A percentile compares a stretch with the other conserved stretches of the same genome.
Conservation (phyloP, 1,139 yeast species). For the Lodderomyces elongisporus region DNA sequence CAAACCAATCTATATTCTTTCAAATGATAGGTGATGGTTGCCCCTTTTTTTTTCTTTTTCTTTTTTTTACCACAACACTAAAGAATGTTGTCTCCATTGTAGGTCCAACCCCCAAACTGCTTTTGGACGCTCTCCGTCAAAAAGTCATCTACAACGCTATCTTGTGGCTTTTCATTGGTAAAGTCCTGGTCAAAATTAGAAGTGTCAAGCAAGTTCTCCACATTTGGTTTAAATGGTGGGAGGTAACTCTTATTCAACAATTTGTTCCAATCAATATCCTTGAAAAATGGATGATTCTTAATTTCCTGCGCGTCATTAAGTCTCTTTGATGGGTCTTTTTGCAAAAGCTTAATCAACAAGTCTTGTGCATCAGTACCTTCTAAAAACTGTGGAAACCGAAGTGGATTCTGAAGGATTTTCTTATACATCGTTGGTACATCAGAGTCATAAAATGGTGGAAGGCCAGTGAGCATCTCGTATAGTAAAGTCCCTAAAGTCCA, state of each 20-base stretch:
- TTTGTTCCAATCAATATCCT: conserved; percentile 87
- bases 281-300: conserved; percentile 80
- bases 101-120: conserved; percentile 99
- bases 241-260: conserved; percentile 81
- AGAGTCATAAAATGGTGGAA: conserved; percentile 95
- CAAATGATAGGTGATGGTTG: no score
- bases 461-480: conserved; percentile 93
- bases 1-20: no score
- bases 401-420: conserved; percentile 83
- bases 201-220: conserved; percentile 80
- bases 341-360: conserved; percentile 65
- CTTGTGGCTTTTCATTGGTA: conserved; percentile 90
- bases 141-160: conserved; percentile 90
- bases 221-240: conserved; percentile 95
- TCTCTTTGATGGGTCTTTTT: conserved; percentile 80
- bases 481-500: conserved; percentile 95
- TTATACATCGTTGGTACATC: conserved; percentile 93
- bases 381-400: conserved; percentile 83
- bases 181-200: conserved; percentile 91
- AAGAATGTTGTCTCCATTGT: conserved; percentile 56
- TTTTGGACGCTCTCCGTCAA: conserved; percentile 87
- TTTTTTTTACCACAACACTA: no score
- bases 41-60: no score
- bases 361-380: conserved; percentile 83
- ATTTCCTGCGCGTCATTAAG: conserved; percentile 83